Base-by-base conservation (phyloP, 129 eudicot species). In the Logfia minima region DNA sequence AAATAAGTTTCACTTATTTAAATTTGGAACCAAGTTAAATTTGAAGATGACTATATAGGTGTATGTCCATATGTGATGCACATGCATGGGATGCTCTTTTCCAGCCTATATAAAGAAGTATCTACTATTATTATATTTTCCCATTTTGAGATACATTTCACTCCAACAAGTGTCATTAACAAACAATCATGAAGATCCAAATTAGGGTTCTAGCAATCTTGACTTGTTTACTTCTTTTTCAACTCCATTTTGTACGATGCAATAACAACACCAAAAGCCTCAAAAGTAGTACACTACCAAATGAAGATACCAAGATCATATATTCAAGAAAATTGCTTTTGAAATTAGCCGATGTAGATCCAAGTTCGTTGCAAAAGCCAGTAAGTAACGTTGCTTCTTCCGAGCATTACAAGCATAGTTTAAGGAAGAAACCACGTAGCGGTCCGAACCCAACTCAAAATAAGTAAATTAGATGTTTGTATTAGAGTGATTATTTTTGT, bases 381-480 rank as follows among this genome's bases (percentile, higher is more conserved):
- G 82, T 29, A 35, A 48, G 10, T 29, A 43, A 11, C 41, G 64
- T 6, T 10, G 56, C 26, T 58, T 13, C 17, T 74, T 19, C 51
- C 11, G 51, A 28, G 56, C 69, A 35, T 68, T 81, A 56, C 59
- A 45, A 68, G 0, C 75, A 81, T 64, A 81, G 80, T 11, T 58
- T 75, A 43, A 75, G 84, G 76, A 81, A 34, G 76, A 81, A 59
- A 75, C 84, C 84, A 67, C 84, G 80, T 68, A 81, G 84, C 14
- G 84, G 84, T 39, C 84, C 84, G 3, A 81, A 81, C 58, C 84
- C 84, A 22, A 81, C 76, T 43, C 84, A 81, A 9, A 81, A 81
- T 70, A 81, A 81, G 84, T 81, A 61, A 71, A 61, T 45, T 61
- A 14, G 5, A 21, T 63, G 4, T 60, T 14, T 78, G 14, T 3